Evolutionary conservation across 495 filamentous ascomycete species (phyloP).

Genomic region (Platismatia glauca): DNA sequence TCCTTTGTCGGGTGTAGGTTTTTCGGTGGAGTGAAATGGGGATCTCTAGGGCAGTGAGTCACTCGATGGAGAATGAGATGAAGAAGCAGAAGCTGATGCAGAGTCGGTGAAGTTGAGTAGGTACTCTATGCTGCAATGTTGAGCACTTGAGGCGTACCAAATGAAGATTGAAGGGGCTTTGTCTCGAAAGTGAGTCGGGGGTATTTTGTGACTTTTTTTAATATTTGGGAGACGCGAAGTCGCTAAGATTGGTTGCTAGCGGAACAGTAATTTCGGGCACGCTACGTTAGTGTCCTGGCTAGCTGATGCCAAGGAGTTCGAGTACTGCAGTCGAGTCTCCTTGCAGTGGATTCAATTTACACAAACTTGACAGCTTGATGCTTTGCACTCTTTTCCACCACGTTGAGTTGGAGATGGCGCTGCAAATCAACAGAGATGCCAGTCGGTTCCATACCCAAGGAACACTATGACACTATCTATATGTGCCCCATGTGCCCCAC

Average conservation of each 20-base stretch:
- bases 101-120: conserved; percentile 15
- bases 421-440: no score
- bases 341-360: no score
- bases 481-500: not conserved
- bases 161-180: not conserved
- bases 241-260: conserved; percentile 2
- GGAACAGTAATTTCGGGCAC: not conserved
- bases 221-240: conserved; percentile 1
- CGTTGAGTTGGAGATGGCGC: no score
- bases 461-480: no score
- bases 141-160: conserved; percentile 17
- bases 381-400: no score
- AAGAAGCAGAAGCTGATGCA: conserved; percentile 17
- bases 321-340: no score
- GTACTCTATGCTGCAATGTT: conserved; percentile 13
- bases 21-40: not conserved
- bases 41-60: conserved; percentile 7
- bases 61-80: conserved; percentile 14
- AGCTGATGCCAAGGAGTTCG: not conserved
- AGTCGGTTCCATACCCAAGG: no score
- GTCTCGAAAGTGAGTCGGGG: no score
- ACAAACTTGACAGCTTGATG: no score
- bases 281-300: not conserved
- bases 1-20: not conserved
- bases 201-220: no score